Evolutionary conservation across 768 basidiomycete species (phyloP), one percentile per base, ranked within the genome.

Genomic region (Rossbeevera mucosa): DNA sequence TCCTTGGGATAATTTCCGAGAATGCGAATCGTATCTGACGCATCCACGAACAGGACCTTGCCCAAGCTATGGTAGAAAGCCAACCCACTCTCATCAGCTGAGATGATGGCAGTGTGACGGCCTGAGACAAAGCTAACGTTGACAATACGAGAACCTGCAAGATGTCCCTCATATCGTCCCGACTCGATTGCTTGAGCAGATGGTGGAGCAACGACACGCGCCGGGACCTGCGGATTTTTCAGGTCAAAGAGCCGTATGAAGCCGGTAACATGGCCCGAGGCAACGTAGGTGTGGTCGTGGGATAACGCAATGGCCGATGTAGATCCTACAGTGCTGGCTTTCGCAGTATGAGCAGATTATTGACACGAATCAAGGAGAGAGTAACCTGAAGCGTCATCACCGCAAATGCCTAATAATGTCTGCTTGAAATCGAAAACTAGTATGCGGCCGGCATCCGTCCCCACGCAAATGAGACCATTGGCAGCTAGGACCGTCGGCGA

Each of bases 11-110:
- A 95, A 61, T 87, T 90, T 1, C 96, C 96, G 2, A 98, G 77
- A 48, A 99, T 91, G 16, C 96, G 85, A 42, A 98, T 78, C 29
- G 91, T 91, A 66, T 99, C 96, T 14, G 90, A 85, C 12, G 94
- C 94, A 43, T 97, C 94, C 6, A 99, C 86, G 58, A 96, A 96
- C 13, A 98, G 76, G 11, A 98, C 86, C 67, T 91, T 94, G 24
- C 96, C 93, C 4, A 99, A 74, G 50, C 88, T 90, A 70, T 97
- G 94, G 65, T 91, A 96, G 70, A 99, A 99, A 0, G 93, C 91
- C 8, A 97, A 77, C 0, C 96, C 96, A 58, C 79, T 72, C 52
- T 95, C 90, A 65, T 98, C 96, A 2, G 91, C 89, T 4, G 87
- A 86, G 36, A 97, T 82, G 46, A 98, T 79, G 5, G 92, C 94